These are phyloP conservation scores for Xanthoconium purpureum DNA, from an alignment of 768 basidiomycete genomes.

Conservation along the genomic window DNA sequence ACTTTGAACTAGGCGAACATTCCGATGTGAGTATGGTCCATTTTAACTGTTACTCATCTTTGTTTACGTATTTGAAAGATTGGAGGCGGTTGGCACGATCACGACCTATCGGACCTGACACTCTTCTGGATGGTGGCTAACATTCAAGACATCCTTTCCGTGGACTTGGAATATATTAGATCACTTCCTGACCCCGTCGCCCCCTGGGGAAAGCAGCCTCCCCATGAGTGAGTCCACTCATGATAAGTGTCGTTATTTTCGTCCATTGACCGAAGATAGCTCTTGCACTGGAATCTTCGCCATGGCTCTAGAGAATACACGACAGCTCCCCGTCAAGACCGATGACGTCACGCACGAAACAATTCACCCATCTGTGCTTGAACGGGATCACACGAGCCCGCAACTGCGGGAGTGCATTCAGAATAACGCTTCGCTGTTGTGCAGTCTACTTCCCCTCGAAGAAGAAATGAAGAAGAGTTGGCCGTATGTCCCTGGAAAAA, in stretches of 20 bases:
- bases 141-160: slow-evolving; percentile 49
- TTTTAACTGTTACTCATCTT: neutral
- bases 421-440: slow-evolving; percentile 44
- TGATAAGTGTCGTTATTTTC: neutral
- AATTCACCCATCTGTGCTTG: slow-evolving; percentile 58
- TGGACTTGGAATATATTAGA: slow-evolving; percentile 53
- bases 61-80: slow-evolving; percentile 38
- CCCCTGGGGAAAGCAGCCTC: slow-evolving; percentile 58
- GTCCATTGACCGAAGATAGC: slow-evolving; percentile 30
- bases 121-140: slow-evolving; percentile 66
- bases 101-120: slow-evolving; percentile 65
- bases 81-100: slow-evolving; percentile 65
- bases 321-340: slow-evolving; percentile 44
- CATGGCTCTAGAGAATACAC: slow-evolving; percentile 42
- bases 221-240: slow-evolving; percentile 52
- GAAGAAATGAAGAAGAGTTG: slow-evolving; percentile 46
- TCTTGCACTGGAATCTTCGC: slow-evolving; percentile 53
- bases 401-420: slow-evolving; percentile 36
- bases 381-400: slow-evolving; percentile 38
- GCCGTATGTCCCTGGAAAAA: slow-evolving; percentile 37
- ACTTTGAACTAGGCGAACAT: slow-evolving; percentile 27
- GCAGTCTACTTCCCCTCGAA: slow-evolving; percentile 49
- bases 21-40: slow-evolving; percentile 16
- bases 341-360: slow-evolving; percentile 53
- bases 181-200: slow-evolving; percentile 49